These are phyloP conservation scores for Microcyclosporella mali DNA, from an alignment of 2,329 filamentous ascomycete genomes.

Conservation along the genomic window DNA sequence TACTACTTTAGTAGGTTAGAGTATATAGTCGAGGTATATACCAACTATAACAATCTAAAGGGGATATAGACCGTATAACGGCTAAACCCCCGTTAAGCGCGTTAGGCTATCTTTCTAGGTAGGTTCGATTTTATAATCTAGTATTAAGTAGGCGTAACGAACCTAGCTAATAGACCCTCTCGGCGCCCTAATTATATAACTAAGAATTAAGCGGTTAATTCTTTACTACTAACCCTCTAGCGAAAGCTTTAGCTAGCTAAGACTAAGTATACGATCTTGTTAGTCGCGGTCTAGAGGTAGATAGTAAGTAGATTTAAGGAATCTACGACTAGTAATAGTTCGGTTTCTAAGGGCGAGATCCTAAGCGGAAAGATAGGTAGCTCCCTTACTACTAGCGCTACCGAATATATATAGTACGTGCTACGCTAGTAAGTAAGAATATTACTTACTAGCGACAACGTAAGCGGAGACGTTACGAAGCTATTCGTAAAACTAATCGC, in stretches of 20 bases:
- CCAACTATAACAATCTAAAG: constrained; percentile 9
- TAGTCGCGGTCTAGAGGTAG: neutral
- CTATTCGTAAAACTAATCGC: constrained; percentile 1
- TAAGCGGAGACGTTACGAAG: neutral
- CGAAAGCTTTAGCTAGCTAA: constrained; percentile 3
- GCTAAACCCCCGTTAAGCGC: constrained; percentile 5
- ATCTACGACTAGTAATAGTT: constrained; percentile 1
- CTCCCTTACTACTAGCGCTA: constrained; percentile 1
- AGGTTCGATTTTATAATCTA: constrained; percentile 11
- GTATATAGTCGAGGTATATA: constrained; percentile 7
- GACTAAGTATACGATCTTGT: neutral
- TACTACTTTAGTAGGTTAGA: constrained; percentile 5
- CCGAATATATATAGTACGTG: constrained; percentile 7
- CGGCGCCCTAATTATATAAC: constrained; percentile 5
- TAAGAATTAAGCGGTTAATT: constrained; percentile 1
- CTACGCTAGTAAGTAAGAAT: constrained; percentile 2
- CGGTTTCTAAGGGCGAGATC: neutral
- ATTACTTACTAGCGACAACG: constrained; percentile 5
- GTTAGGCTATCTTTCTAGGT: constrained; percentile 7
- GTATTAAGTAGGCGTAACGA: constrained; percentile 3
- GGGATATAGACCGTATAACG: constrained; percentile 4
- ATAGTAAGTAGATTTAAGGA: constrained; percentile 1
- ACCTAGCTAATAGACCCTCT: constrained; percentile 8
- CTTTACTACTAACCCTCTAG: constrained; percentile 8
- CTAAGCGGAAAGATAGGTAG: neutral